Evolutionary conservation across 768 basidiomycete genomes (phyloP).

Genomic region (Agaricus blazei): DNA sequence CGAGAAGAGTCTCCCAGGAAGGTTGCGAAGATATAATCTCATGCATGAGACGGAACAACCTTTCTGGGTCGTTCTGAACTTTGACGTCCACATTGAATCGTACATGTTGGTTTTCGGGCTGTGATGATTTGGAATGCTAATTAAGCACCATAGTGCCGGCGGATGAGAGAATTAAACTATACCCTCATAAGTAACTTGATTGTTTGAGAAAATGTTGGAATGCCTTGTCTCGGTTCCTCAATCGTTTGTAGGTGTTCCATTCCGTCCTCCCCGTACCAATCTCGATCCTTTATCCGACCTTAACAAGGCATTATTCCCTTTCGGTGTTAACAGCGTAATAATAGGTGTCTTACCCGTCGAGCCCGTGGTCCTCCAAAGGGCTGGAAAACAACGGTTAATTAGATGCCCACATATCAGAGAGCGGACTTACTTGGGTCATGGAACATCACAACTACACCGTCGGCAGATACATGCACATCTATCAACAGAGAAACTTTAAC

Average conservation of each 20-base stretch:
- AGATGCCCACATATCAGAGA: slow-evolving; percentile 9
- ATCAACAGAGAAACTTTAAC: slow-evolving; percentile 37
- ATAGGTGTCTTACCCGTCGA: no score
- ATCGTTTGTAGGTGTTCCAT: slow-evolving; percentile 78
- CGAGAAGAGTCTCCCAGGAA: slow-evolving; percentile 70
- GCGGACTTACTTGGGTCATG: slow-evolving; percentile 73
- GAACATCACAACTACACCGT: slow-evolving; percentile 90
- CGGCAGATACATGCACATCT: slow-evolving; percentile 94
- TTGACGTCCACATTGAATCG: slow-evolving; percentile 92
- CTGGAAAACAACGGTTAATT: no score
- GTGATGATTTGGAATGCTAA: background rate
- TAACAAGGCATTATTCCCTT: slow-evolving; percentile 5
- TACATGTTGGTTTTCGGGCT: slow-evolving; percentile 75
- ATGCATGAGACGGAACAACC: slow-evolving; percentile 77
- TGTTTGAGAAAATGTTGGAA: slow-evolving; percentile 89
- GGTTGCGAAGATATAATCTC: slow-evolving; percentile 54
- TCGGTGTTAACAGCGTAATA: no score
- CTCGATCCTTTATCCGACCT: slow-evolving; percentile 2
- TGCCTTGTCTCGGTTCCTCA: slow-evolving; percentile 77
- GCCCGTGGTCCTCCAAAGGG: no score
- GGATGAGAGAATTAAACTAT: no score
- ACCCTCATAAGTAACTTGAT: slow-evolving; percentile 74
- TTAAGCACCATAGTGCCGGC: no score
- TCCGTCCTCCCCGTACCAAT: slow-evolving; percentile 66
- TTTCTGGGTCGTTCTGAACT: slow-evolving; percentile 83